Evolutionary conservation across 1,139 yeast genomes (phyloP).

Genomic region (Hyphopichia pseudoburtonii): DNA sequence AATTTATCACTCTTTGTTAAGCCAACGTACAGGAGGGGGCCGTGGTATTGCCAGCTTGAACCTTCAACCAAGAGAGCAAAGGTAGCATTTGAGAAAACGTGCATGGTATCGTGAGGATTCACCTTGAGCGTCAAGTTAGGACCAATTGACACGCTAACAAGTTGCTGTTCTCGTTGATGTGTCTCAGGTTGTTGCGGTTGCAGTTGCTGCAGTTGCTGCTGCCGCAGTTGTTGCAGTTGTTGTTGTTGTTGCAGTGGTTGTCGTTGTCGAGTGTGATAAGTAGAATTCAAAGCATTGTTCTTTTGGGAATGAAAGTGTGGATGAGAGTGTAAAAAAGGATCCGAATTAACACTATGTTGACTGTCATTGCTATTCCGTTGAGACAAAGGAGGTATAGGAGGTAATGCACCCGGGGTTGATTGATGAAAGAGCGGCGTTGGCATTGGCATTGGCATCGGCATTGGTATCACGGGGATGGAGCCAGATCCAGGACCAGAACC

Average conservation of each 20-base stretch:
- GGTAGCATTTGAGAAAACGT: constrained; percentile 37
- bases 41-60: constrained; percentile 41
- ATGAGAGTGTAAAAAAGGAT: too few relatives aligned
- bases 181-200: constrained; percentile 4
- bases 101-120: constrained; percentile 36
- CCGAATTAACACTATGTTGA: too few relatives aligned
- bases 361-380: too few relatives aligned
- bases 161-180: not conserved
- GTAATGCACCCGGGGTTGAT: too few relatives aligned
- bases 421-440: too few relatives aligned
- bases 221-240: not conserved
- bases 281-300: too few relatives aligned
- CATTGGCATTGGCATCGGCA: too few relatives aligned
- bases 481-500: too few relatives aligned
- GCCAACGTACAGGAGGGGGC: constrained; percentile 44
- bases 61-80: constrained; percentile 41
- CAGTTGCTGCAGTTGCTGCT: not conserved
- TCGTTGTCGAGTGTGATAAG: too few relatives aligned
- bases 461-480: too few relatives aligned
- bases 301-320: too few relatives aligned
- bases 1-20: constrained; percentile 45
- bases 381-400: too few relatives aligned
- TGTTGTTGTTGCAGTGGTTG: not conserved
- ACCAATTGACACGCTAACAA: constrained; percentile 30
- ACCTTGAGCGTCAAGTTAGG: constrained; percentile 38